These are phyloP conservation scores for Tolypocladium sp. DNA, from an alignment of 2,329 filamentous ascomycete genomes.

Conservation along the genomic window DNA sequence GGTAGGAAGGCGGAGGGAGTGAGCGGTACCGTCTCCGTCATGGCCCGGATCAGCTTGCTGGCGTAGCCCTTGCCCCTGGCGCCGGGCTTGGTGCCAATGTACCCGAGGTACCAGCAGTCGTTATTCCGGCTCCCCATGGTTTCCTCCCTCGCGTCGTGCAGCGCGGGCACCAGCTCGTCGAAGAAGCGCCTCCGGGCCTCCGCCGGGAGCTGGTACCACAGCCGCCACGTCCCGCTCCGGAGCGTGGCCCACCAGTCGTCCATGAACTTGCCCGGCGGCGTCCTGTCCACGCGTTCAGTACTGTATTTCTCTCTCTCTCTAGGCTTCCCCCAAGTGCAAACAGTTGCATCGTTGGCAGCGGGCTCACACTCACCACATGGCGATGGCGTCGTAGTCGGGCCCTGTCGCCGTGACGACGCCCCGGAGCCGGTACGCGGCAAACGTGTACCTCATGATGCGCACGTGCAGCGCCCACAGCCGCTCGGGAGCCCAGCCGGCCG, in stretches of 20 bases:
- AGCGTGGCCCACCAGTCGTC: slow-evolving; percentile 65
- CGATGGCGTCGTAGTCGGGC: slow-evolving; percentile 67
- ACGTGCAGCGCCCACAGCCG: slow-evolving; percentile 69
- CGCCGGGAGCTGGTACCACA: slow-evolving; percentile 62
- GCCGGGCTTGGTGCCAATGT: slow-evolving; percentile 66
- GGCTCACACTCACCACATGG: slow-evolving; percentile 57
- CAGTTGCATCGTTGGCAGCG: not conserved
- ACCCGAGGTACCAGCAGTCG: slow-evolving; percentile 73
- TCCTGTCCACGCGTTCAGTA: slow-evolving; percentile 36
- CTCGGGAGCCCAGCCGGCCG: slow-evolving; percentile 51
- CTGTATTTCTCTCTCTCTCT: not conserved
- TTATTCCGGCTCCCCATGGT: slow-evolving; percentile 58
- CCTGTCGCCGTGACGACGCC: slow-evolving; percentile 69
- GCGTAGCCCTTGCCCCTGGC: slow-evolving; percentile 67
- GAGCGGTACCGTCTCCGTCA: slow-evolving; percentile 46
- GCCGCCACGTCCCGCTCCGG: slow-evolving; percentile 68
- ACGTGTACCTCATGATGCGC: slow-evolving; percentile 68
- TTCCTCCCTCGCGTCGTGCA: slow-evolving; percentile 62
- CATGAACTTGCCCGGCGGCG: slow-evolving; percentile 64
- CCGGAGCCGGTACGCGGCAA: slow-evolving; percentile 64
- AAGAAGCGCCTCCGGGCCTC: slow-evolving; percentile 71
- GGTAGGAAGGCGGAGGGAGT: no score
- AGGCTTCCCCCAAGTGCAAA: not conserved
- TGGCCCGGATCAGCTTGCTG: slow-evolving; percentile 59
- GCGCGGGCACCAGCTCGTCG: slow-evolving; percentile 63